These are phyloP conservation scores for Trypanosoma brucei DNA, from an alignment of 208 protist species.

Conservation along the genomic window DNA sequence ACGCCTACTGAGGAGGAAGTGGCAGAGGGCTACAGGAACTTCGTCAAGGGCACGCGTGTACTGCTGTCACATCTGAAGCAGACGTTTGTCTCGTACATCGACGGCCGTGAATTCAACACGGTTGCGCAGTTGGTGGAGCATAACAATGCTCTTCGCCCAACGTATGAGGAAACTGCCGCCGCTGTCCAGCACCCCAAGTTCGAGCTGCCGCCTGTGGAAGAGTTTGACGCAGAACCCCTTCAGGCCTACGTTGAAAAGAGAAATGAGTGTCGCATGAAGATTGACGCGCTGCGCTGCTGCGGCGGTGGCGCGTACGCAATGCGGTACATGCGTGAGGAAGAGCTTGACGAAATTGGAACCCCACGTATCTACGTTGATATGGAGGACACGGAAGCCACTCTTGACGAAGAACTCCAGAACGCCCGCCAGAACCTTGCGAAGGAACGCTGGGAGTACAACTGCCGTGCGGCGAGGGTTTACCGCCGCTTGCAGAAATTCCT, in stretches of 20 bases:
- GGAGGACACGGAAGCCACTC: constrained; percentile 29
- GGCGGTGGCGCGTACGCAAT: constrained; percentile 42
- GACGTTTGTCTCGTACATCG: constrained; percentile 60
- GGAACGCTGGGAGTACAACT: constrained; percentile 49
- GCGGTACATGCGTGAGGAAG: constrained; percentile 31
- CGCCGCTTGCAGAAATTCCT: background rate
- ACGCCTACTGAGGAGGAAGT: constrained; percentile 11
- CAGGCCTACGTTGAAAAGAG: constrained; percentile 21
- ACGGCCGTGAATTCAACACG: constrained; percentile 46
- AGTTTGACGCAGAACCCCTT: constrained; percentile 35
- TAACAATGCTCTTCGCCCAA: constrained; percentile 35
- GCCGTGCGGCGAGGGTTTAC: background rate
- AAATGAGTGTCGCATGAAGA: constrained; percentile 43
- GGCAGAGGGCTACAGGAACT: constrained; percentile 6
- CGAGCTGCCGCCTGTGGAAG: constrained; percentile 27
- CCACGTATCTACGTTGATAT: constrained; percentile 16
- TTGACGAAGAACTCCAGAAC: constrained; percentile 22
- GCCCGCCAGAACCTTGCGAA: constrained; percentile 24
- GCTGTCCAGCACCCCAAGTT: constrained; percentile 26
- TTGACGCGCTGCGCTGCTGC: constrained; percentile 42
- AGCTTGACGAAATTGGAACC: constrained; percentile 31
- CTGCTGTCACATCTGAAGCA: background rate
- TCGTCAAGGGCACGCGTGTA: background rate
- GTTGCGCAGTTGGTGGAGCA: constrained; percentile 29
- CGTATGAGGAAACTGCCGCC: constrained; percentile 22